These are phyloP conservation scores for Ceratocystis colombiana DNA, from an alignment of 2,329 filamentous ascomycete species.

Conservation along the genomic window DNA sequence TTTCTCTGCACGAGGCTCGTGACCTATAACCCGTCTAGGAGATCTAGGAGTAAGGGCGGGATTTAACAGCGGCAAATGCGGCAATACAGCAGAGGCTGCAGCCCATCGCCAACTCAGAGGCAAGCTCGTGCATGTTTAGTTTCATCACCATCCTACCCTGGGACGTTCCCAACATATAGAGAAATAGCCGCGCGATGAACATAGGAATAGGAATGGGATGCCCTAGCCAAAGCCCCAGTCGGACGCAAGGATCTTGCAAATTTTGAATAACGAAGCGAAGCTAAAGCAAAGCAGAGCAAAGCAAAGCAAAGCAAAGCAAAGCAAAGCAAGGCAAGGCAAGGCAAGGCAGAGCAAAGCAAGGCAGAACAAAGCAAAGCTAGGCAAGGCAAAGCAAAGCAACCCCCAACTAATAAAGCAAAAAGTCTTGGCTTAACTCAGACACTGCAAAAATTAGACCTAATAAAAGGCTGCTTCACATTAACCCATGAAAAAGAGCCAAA, in stretches of 20 bases:
- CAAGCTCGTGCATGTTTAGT: conserved; percentile 1
- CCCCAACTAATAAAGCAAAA: not conserved
- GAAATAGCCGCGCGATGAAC: conserved; percentile 3
- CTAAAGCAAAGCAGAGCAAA: not conserved
- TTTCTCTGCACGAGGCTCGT: no score
- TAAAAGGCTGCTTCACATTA: no score
- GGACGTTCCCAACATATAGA: not conserved
- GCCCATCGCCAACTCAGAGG: not conserved
- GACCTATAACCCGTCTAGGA: no score
- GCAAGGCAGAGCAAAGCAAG: not conserved
- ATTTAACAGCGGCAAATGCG: no score
- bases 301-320: not conserved
- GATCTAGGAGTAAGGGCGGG: no score
- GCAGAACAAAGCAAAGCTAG: not conserved
- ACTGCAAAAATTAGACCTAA: no score
- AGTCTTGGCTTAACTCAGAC: no score
- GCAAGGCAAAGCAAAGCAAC: not conserved
- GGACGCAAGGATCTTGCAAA: not conserved
- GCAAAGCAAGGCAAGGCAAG: no score
- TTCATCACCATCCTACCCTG: not conserved
- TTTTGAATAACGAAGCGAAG: not conserved
- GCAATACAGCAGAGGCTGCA: no score
- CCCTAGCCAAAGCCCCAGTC: not conserved
- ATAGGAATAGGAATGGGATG: not conserved
- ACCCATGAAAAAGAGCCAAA: no score